Conservation (phyloP, 768 basidiomycete genomes). For the Sarcodon sp. region DNA sequence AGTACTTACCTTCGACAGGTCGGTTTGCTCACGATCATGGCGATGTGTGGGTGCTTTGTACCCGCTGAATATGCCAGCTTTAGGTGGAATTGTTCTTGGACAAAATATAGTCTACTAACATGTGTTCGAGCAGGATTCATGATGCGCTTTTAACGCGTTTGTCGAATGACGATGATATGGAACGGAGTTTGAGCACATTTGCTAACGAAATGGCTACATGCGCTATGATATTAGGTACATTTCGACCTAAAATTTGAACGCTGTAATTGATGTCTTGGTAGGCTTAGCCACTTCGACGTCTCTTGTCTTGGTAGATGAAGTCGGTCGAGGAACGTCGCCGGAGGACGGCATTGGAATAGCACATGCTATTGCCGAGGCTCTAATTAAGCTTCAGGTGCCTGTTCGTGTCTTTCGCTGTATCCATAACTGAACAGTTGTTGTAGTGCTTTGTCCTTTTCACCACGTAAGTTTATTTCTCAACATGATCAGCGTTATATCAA, state of each 20-base stretch:
- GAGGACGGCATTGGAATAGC: slow-evolving; percentile 72
- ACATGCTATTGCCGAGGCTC: slow-evolving; percentile 71
- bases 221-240: slow-evolving; percentile 76
- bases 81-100: slow-evolving; percentile 26
- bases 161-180: slow-evolving; percentile 90
- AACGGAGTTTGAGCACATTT: slow-evolving; percentile 87
- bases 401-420: background rate
- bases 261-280: slow-evolving; percentile 10
- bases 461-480: slow-evolving; percentile 39
- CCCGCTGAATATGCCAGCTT: slow-evolving; percentile 93
- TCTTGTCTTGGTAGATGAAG: slow-evolving; percentile 83
- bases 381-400: slow-evolving; percentile 58
- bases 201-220: slow-evolving; percentile 89
- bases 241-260: background rate
- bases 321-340: slow-evolving; percentile 87
- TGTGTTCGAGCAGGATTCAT: slow-evolving; percentile 39
- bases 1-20: slow-evolving; percentile 89
- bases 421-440: background rate
- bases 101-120: background rate
- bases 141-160: slow-evolving; percentile 77
- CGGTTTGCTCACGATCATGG: slow-evolving; percentile 73
- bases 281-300: slow-evolving; percentile 60
- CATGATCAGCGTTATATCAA: background rate
- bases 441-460: slow-evolving; percentile 87
- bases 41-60: slow-evolving; percentile 85